These are phyloP conservation scores for Fusarium falciforme DNA, from an alignment of 2,329 filamentous ascomycete species.

Conservation along the genomic window DNA sequence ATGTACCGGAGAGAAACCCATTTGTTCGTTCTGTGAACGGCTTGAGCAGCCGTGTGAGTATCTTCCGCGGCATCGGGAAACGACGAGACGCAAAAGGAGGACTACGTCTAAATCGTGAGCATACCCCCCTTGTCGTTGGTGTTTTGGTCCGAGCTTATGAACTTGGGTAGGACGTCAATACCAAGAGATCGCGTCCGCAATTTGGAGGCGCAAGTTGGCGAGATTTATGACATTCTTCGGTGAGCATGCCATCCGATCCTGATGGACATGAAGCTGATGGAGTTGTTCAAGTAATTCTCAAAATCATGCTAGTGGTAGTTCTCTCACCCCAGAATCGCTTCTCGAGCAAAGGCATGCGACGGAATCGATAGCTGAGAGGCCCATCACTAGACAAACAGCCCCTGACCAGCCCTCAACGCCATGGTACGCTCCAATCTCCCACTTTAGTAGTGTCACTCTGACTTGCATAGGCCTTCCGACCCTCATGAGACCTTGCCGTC, in stretches of 20 bases:
- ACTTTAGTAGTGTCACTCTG: neutral
- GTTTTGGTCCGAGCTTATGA: neutral
- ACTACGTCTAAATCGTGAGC: conserved; percentile 17
- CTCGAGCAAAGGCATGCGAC: neutral
- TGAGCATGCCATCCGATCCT: neutral
- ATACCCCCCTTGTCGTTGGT: neutral
- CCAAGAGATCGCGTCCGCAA: conserved; percentile 4
- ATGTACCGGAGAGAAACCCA: conserved; percentile 34
- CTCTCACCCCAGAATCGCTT: conserved; percentile 14
- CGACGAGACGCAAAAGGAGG: conserved; percentile 17
- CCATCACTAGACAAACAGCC: neutral
- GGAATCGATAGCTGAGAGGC: neutral
- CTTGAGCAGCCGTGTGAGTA: conserved; percentile 32
- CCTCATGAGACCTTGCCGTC: conserved; percentile 5
- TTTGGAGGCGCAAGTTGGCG: conserved; percentile 1
- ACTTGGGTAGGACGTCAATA: neutral
- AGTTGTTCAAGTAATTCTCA: neutral
- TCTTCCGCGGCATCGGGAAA: conserved; percentile 25
- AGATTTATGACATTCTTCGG: conserved; percentile 23
- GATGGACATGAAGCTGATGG: neutral
- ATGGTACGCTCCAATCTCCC: neutral
- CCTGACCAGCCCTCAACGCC: neutral
- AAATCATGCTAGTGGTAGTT: conserved; percentile 6
- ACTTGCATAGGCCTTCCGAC: neutral
- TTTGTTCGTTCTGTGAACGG: conserved; percentile 37